Conservation (phyloP, 2,329 filamentous ascomycete species). For the Ophiostoma angusticollis region DNA sequence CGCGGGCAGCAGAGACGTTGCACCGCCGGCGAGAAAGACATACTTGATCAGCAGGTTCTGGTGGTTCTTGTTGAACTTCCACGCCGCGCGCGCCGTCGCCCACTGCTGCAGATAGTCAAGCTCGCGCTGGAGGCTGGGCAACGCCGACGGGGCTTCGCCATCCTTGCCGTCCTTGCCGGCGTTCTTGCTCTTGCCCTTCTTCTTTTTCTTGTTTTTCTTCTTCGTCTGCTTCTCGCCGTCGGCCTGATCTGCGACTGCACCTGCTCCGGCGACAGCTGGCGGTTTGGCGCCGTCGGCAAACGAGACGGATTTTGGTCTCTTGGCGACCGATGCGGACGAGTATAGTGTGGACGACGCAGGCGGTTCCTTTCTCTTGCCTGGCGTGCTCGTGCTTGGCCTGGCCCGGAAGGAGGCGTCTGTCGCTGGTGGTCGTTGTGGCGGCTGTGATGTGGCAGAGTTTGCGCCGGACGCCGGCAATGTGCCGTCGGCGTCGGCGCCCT, state of each 20-base stretch:
- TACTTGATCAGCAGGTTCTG: constrained; percentile 79
- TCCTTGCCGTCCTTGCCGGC: background rate
- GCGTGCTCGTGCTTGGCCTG: constrained; percentile 6
- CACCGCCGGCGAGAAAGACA: constrained; percentile 52
- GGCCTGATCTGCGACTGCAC: background rate
- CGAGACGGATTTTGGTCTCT: constrained; percentile 34
- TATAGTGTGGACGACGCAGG: constrained; percentile 5
- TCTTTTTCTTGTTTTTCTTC: constrained; percentile 21
- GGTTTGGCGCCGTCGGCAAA: constrained; percentile 32
- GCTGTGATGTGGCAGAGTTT: background rate
- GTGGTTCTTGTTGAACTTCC: constrained; percentile 96
- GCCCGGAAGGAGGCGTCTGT: constrained; percentile 34
- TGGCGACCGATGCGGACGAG: constrained; percentile 15
- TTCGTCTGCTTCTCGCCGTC: constrained; percentile 15
- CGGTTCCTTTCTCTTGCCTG: constrained; percentile 13
- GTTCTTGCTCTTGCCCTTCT: constrained; percentile 17
- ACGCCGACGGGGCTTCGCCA: constrained; percentile 14
- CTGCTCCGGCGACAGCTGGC: constrained; percentile 8
- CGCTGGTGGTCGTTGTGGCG: constrained; percentile 18
- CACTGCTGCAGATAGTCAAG: constrained; percentile 68
- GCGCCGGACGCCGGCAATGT: constrained; percentile 17
- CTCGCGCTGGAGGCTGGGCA: constrained; percentile 43
- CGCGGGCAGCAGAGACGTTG: constrained; percentile 45
- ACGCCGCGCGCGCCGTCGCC: constrained; percentile 53
- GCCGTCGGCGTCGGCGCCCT: constrained; percentile 26